These are phyloP conservation scores for Globisporangium yorkense DNA, from an alignment of 352 stramenopile species.

Conservation along the genomic window DNA sequence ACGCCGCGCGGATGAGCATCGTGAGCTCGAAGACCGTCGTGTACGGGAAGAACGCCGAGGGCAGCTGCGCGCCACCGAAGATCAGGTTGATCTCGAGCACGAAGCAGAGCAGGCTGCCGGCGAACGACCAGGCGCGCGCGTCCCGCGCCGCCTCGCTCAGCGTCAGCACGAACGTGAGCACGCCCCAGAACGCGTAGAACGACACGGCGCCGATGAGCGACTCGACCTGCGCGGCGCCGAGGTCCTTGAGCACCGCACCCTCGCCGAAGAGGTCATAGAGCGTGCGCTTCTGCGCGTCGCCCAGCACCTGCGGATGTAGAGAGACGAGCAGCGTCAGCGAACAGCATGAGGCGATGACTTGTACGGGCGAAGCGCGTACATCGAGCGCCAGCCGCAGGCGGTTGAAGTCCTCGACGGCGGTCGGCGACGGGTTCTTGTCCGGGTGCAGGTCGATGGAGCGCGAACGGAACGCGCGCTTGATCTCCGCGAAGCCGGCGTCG, in stretches of 20 bases:
- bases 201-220: constrained; percentile 89
- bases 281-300: constrained; percentile 89
- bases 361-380: constrained; percentile 28
- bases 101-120: constrained; percentile 91
- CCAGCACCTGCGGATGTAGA: constrained; percentile 28
- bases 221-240: constrained; percentile 86
- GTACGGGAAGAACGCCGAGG: constrained; percentile 59
- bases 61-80: constrained; percentile 52
- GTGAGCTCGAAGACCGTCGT: constrained; percentile 92
- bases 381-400: constrained; percentile 93
- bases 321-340: constrained; percentile 1
- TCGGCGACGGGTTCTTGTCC: constrained; percentile 94
- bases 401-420: constrained; percentile 91
- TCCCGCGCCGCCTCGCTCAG: constrained; percentile 86
- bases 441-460: constrained; percentile 94
- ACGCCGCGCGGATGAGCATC: constrained; percentile 89
- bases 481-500: constrained; percentile 89
- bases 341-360: not conserved
- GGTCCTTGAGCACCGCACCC: constrained; percentile 83
- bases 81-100: constrained; percentile 92
- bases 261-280: constrained; percentile 97
- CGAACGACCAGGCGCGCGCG: constrained; percentile 92
- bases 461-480: constrained; percentile 96
- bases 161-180: constrained; percentile 95
- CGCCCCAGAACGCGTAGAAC: constrained; percentile 95